Percentiles rank a stretch among this genome's conserved stretches.
Conservation (phyloP, 2,329 filamentous ascomycete species). For the Sporothrix humicola region DNA sequence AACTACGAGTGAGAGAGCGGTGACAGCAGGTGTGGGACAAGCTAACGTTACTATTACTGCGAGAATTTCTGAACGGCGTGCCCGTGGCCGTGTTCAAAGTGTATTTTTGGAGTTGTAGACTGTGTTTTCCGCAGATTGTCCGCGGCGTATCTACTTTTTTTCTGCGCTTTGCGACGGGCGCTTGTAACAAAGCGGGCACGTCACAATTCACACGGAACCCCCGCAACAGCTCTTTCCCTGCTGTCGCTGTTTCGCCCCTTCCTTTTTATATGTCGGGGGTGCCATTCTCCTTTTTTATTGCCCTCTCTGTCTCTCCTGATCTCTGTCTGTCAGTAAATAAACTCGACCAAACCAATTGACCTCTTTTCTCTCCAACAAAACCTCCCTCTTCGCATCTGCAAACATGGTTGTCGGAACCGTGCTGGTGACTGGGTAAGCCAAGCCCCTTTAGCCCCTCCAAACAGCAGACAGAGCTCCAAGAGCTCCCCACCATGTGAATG, state of each 20-base stretch:
- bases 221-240: conserved; percentile 21
- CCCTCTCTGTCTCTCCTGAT: neutral
- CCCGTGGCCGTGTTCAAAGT: no score
- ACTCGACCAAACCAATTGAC: neutral
- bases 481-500: conserved; percentile 23
- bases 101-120: no score
- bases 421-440: conserved; percentile 84
- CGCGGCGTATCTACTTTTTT: no score
- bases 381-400: conserved; percentile 32
- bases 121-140: no score
- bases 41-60: conserved; percentile 23
- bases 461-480: conserved; percentile 36
- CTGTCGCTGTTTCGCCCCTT: conserved; percentile 11
- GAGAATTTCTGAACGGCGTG: conserved; percentile 25
- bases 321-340: neutral
- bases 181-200: conserved; percentile 20
- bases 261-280: neutral
- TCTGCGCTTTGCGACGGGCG: neutral
- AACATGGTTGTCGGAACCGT: conserved; percentile 84
- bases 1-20: neutral
- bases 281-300: neutral
- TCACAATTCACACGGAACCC: conserved; percentile 20
- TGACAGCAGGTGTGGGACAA: conserved; percentile 8
- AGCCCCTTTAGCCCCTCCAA: conserved; percentile 23
- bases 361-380: neutral